A percentile compares a stretch with the other conserved stretches of the same genome.
Evolutionary conservation across 345 rosid genomes (phyloP).

Genomic region (Aquilaria sinensis): DNA sequence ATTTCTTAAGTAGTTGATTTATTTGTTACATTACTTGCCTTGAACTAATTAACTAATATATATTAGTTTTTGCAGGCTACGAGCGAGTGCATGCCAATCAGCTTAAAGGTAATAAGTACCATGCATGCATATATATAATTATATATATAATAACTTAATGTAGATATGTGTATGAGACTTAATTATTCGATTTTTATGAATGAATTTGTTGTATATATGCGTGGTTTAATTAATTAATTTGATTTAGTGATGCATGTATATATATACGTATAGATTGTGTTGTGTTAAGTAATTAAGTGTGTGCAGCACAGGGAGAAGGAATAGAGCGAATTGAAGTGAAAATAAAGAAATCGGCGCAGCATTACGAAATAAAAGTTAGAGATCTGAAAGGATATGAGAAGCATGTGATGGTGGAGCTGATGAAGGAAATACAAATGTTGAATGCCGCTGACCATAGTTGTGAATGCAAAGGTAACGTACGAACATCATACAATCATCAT

Average conservation of each 20-base stretch:
- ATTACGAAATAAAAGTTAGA: slow-evolving; percentile 47
- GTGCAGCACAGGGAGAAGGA: slow-evolving; percentile 35
- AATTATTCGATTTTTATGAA: neutral
- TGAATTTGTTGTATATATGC: no score
- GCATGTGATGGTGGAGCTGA: slow-evolving; percentile 50
- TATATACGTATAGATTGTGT: neutral
- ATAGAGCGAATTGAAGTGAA: slow-evolving; percentile 31
- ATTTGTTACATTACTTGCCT: neutral
- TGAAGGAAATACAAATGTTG: slow-evolving; percentile 33
- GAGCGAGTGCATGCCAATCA: slow-evolving; percentile 32
- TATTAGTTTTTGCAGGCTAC: slow-evolving; percentile 25
- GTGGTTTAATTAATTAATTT: neutral
- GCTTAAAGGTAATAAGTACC: slow-evolving; percentile 29
- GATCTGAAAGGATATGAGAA: slow-evolving; percentile 57
- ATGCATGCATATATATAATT: neutral
- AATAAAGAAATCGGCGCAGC: slow-evolving; percentile 35
- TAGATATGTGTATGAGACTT: no score
- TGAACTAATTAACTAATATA: neutral
- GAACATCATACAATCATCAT: no score
- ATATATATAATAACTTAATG: neutral
- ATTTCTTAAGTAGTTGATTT: neutral
- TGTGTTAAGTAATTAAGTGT: no score
- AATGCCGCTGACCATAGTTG: slow-evolving; percentile 10
- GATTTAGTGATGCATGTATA: neutral
- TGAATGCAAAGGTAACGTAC: slow-evolving; percentile 25